Evolutionary conservation across 2,329 filamentous ascomycete species (phyloP).

Genomic region (Pseudogymnoascus pannorum): DNA sequence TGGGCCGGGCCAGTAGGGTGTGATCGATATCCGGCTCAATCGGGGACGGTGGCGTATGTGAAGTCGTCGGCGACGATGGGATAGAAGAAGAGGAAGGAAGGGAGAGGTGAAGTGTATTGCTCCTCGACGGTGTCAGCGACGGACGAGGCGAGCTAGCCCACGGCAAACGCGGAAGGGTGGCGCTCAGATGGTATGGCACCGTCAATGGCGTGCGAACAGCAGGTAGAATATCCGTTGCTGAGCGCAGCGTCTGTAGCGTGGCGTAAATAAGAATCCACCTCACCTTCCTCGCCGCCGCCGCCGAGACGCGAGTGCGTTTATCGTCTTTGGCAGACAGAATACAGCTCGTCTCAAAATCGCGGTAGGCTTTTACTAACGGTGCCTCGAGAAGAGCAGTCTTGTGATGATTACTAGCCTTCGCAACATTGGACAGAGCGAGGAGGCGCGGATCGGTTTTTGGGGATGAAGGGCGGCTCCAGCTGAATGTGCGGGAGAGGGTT

Average conservation of each 20-base stretch:
- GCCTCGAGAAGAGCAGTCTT: constrained; percentile 32
- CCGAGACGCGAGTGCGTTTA: constrained; percentile 44
- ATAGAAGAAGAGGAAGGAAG: constrained; percentile 13
- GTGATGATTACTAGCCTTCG: constrained; percentile 39
- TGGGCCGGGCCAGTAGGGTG: constrained; percentile 35
- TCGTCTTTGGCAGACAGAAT: constrained; percentile 45
- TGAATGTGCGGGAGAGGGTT: constrained; percentile 24
- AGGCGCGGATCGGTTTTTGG: constrained; percentile 42
- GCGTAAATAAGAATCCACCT: constrained; percentile 73
- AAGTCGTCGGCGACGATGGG: background rate
- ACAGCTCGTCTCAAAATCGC: constrained; percentile 59
- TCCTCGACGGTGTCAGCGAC: constrained; percentile 15
- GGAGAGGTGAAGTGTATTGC: constrained; percentile 19
- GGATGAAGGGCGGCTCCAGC: constrained; percentile 29
- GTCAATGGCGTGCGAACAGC: constrained; percentile 52
- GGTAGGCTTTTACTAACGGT: constrained; percentile 59
- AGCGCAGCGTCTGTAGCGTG: constrained; percentile 63
- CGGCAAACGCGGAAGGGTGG: constrained; percentile 20
- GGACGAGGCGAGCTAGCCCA: constrained; percentile 23
- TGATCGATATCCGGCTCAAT: constrained; percentile 52
- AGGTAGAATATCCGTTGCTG: constrained; percentile 51
- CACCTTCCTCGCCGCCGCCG: constrained; percentile 65
- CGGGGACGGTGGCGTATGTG: constrained; percentile 27
- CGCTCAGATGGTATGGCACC: constrained; percentile 45
- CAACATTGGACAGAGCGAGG: constrained; percentile 44